phyloP scores from a whole-genome alignment of 225 moss, liverwort and hornwort species.

The Marchantia paleacea region DNA sequence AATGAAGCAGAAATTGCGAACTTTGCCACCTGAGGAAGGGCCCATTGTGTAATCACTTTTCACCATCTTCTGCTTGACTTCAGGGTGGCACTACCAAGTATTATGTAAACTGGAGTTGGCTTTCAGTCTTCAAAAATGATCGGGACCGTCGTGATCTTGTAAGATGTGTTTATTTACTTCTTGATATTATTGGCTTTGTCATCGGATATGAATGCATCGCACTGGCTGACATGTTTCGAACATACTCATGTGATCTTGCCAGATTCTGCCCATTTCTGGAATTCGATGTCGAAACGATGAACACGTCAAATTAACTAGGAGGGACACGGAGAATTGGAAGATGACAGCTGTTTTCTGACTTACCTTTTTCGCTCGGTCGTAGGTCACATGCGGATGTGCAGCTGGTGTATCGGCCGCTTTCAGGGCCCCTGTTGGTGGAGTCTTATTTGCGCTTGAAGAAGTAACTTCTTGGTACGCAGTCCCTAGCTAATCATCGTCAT shows the following conservation, averaged over 20 bases:
- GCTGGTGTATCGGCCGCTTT: constrained; percentile 99
- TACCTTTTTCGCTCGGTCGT: constrained; percentile 23
- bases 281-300: too few relatives aligned
- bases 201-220: too few relatives aligned
- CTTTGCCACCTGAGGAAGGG: constrained; percentile 32
- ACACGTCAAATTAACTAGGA: too few relatives aligned
- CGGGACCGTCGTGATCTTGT: constrained; percentile 99
- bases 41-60: constrained; percentile 34
- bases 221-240: too few relatives aligned
- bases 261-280: too few relatives aligned
- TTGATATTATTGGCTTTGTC: too few relatives aligned
- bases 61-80: constrained; percentile 46
- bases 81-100: constrained; percentile 99
- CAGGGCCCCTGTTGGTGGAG: constrained; percentile 97
- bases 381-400: constrained; percentile 99
- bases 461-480: constrained; percentile 85
- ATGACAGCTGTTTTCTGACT: background rate
- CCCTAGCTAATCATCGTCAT: too few relatives aligned
- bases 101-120: constrained; percentile 95
- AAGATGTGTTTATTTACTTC: constrained; percentile 26
- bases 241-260: too few relatives aligned
- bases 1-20: constrained; percentile 32
- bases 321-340: too few relatives aligned
- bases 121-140: constrained; percentile 93
- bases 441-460: constrained; percentile 98